These are phyloP conservation scores for Termitomyces sp. DNA, from an alignment of 768 basidiomycete species.

Conservation along the genomic window DNA sequence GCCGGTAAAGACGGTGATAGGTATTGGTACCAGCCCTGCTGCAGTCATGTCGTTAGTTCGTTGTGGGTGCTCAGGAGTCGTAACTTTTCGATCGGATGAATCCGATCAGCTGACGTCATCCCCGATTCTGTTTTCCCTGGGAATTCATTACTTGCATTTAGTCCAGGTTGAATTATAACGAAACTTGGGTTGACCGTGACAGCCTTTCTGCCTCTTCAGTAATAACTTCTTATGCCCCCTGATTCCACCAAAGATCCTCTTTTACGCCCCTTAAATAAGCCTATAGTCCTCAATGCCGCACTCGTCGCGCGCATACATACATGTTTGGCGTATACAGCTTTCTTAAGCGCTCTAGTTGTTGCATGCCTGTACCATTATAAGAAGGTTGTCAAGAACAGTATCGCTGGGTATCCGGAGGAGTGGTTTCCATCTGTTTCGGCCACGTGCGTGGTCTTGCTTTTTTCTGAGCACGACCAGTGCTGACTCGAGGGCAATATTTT, in stretches of 20 bases:
- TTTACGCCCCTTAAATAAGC: not conserved
- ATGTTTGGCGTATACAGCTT: slow-evolving; percentile 57
- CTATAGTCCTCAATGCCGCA: slow-evolving; percentile 38
- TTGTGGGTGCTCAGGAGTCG: too few relatives aligned
- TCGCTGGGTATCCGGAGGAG: slow-evolving; percentile 80
- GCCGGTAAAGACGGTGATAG: slow-evolving; percentile 94
- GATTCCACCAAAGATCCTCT: not conserved
- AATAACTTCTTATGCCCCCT: slow-evolving; percentile 1
- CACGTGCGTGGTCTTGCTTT: slow-evolving; percentile 41
- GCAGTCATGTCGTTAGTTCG: not conserved
- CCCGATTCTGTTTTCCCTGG: not conserved
- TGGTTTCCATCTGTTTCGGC: slow-evolving; percentile 91
- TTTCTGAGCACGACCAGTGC: not conserved
- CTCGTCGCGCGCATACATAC: slow-evolving; percentile 62
- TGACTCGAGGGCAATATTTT: not conserved
- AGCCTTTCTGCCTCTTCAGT: not conserved
- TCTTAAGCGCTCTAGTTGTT: slow-evolving; percentile 54
- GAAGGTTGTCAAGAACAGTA: slow-evolving; percentile 79
- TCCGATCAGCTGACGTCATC: slow-evolving; percentile 7
- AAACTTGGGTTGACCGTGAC: not conserved
- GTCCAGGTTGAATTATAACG: too few relatives aligned
- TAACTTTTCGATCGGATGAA: not conserved
- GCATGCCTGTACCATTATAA: slow-evolving; percentile 72
- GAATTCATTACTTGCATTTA: too few relatives aligned
- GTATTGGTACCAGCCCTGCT: slow-evolving; percentile 39